phyloP scores from a whole-genome alignment of 306 rosid species.

The Morella rubra region DNA sequence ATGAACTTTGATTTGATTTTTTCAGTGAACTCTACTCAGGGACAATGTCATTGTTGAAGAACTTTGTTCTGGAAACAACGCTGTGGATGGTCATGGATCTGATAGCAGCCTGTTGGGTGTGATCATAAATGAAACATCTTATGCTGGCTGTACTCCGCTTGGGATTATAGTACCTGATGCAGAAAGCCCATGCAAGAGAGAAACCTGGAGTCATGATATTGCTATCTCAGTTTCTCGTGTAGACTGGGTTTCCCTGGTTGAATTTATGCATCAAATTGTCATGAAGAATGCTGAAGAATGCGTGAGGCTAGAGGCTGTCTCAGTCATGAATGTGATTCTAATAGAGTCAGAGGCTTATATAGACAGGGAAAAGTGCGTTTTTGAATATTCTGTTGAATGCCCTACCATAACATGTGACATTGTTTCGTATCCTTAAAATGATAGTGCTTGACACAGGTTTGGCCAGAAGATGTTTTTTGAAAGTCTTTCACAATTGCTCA shows the following conservation, averaged over 20 bases:
- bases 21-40: slow-evolving; percentile 99
- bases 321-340: slow-evolving; percentile 62
- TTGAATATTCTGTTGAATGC: slow-evolving; percentile 20
- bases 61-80: slow-evolving; percentile 38
- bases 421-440: slow-evolving; percentile 17
- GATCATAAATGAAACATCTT: slow-evolving; percentile 24
- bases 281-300: slow-evolving; percentile 54
- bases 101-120: slow-evolving; percentile 31
- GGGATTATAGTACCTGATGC: slow-evolving; percentile 25
- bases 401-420: slow-evolving; percentile 9
- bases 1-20: slow-evolving; percentile 97
- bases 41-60: slow-evolving; percentile 65
- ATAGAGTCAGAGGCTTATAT: slow-evolving; percentile 51
- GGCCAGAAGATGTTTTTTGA: slow-evolving; percentile 51
- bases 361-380: slow-evolving; percentile 78
- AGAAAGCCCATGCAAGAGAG: slow-evolving; percentile 40
- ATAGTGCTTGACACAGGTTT: slow-evolving; percentile 51
- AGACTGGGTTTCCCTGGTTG: slow-evolving; percentile 62
- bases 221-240: slow-evolving; percentile 43
- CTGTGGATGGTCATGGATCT: slow-evolving; percentile 38
- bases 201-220: slow-evolving; percentile 40
- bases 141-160: slow-evolving; percentile 16
- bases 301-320: slow-evolving; percentile 63
- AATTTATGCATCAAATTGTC: slow-evolving; percentile 56
- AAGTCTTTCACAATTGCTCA: slow-evolving; percentile 58